phyloP scores from a whole-genome alignment of 306 rosid genomes.

The Arachis stenosperma region DNA sequence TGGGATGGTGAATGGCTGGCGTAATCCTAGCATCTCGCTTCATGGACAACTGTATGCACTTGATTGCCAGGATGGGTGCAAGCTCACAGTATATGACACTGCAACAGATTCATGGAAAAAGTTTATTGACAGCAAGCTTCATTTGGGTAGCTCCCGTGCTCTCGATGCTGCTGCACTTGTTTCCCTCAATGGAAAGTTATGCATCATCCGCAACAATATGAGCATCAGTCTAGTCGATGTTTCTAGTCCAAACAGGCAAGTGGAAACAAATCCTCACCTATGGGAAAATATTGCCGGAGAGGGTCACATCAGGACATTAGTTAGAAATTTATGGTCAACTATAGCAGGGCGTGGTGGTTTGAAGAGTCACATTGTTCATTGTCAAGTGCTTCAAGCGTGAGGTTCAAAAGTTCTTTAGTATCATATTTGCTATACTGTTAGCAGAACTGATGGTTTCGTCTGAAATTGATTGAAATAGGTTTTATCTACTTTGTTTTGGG shows the following conservation, averaged over 20 bases:
- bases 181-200: slow-evolving; percentile 90
- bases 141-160: slow-evolving; percentile 87
- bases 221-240: slow-evolving; percentile 95
- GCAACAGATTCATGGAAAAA: slow-evolving; percentile 87
- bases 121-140: slow-evolving; percentile 96
- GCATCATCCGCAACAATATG: slow-evolving; percentile 97
- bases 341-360: slow-evolving; percentile 85
- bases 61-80: slow-evolving; percentile 95
- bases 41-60: slow-evolving; percentile 86
- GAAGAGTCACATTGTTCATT: slow-evolving; percentile 97
- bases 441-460: slow-evolving; percentile 36
- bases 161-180: slow-evolving; percentile 97
- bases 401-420: slow-evolving; percentile 16
- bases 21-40: slow-evolving; percentile 91
- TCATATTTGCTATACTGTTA: slow-evolving; percentile 41
- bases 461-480: slow-evolving; percentile 30
- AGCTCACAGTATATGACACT: slow-evolving; percentile 82
- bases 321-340: slow-evolving; percentile 85
- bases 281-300: slow-evolving; percentile 98
- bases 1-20: slow-evolving; percentile 94
- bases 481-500: slow-evolving; percentile 36
- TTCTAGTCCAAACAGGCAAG: slow-evolving; percentile 65
- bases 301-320: slow-evolving; percentile 80
- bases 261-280: slow-evolving; percentile 80
- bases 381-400: slow-evolving; percentile 98